Evolutionary conservation across 257 asterid species (phyloP), one percentile per base, ranked within the genome.

Genomic region (Nicotiana knightiana): DNA sequence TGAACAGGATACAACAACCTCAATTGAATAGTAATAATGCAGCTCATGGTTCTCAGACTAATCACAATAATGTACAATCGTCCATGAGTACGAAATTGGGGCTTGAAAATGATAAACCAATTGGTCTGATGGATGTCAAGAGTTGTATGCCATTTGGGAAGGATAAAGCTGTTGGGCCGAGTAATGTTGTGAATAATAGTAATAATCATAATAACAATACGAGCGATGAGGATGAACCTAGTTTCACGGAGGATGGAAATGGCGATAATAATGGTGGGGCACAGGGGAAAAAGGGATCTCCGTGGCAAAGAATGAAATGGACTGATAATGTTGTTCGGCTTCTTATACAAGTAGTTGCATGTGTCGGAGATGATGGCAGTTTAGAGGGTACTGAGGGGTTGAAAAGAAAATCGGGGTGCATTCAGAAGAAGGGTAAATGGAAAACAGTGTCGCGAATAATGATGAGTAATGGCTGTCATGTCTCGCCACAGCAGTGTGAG

Each of bases 291-390:
- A 89, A 87, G 70, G 86, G 84, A 26, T 87, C 89, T 21, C 86
- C 84, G 5, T 91, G 94, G 94, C 92, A 86, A 35, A 88, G 94
- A 81, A 91, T 91, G 87, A 91, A 91, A 77, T 91, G 94, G 94
- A 89, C 94, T 0, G 92, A 89, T 65, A 17, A 81, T 9, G 81
- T 89, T 78, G 93, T 91, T 68, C 83, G 86, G 79, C 90, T 89
- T 79, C 86, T 91, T 51, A 87, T 91, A 55, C 90, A 90, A 33
- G 90, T 87, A 7, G 92, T 91, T 75, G 88, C 93, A 18, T 89
- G 85, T 85, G 89, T 88, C 3, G 88, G 88, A 26, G 94, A 91
- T 58, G 93, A 89, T 64, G 88, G 89, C 35, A 67, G 82, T 73
- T 77, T 81, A 57, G 94, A 88, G 54, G 79, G 80, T 81, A 77